Percentiles rank a stretch among this genome's conserved stretches.
phyloP scores from a whole-genome alignment of 805 yeast species.

The Sugiyamaella mastotermitis region DNA sequence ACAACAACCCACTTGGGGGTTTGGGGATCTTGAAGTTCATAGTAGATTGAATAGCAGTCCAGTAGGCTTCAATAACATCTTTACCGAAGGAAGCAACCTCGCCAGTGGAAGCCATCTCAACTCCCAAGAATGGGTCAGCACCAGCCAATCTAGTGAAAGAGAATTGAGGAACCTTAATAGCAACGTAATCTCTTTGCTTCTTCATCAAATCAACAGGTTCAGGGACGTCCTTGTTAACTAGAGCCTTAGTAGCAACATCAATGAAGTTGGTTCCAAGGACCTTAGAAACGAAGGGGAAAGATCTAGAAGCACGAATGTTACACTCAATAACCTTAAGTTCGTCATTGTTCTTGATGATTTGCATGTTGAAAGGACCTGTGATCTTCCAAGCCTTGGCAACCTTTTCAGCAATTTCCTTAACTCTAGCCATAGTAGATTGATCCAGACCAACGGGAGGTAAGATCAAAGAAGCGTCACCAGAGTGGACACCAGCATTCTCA shows the following conservation, averaged over 20 bases:
- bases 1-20: constrained; percentile 83
- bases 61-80: constrained; percentile 83
- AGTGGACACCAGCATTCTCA: constrained; percentile 97
- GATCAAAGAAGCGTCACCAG: constrained; percentile 96
- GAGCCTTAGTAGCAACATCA: constrained; percentile 87
- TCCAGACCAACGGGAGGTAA: constrained; percentile 84
- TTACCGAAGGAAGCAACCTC: constrained; percentile 96
- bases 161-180: constrained; percentile 97
- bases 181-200: constrained; percentile 71
- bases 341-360: constrained; percentile 68
- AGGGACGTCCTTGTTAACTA: constrained; percentile 64
- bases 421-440: constrained; percentile 57
- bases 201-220: constrained; percentile 80
- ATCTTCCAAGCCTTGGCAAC: constrained; percentile 93
- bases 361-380: constrained; percentile 98
- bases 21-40: constrained; percentile 94
- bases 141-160: constrained; percentile 98
- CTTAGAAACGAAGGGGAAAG: constrained; percentile 98
- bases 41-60: constrained; percentile 95
- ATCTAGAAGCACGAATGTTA: constrained; percentile 96
- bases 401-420: constrained; percentile 85
- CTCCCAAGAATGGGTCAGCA: constrained; percentile 98
- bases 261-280: constrained; percentile 93
- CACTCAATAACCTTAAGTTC: constrained; percentile 95
- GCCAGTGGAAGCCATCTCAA: constrained; percentile 99